Evolutionary conservation across 768 basidiomycete species (phyloP).

Genomic region (Lepiota brunneoincarnata): DNA sequence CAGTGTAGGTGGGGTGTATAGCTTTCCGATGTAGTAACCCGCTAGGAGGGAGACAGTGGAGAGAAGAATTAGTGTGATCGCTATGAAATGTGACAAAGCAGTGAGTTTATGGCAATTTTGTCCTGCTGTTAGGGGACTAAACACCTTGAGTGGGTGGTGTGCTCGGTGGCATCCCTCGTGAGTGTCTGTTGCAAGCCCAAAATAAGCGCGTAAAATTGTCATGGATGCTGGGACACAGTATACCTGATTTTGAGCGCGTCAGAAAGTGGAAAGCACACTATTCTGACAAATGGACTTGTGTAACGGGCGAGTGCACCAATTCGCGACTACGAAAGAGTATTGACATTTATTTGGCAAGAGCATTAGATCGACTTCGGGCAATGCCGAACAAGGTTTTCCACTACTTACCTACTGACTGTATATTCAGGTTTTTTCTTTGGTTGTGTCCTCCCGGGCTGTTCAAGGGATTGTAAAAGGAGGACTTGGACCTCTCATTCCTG

Average conservation of each 20-base stretch:
- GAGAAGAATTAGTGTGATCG: not conserved
- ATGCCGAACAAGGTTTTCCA: slow-evolving; percentile 19
- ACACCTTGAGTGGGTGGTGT: slow-evolving; percentile 6
- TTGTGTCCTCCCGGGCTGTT: not conserved
- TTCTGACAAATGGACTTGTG: too few relatives aligned
- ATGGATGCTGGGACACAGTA: not conserved
- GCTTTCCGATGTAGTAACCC: slow-evolving; percentile 5
- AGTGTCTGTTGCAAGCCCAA: not conserved
- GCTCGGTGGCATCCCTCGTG: not conserved
- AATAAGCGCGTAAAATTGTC: not conserved
- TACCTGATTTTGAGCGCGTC: too few relatives aligned
- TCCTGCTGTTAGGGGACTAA: not conserved
- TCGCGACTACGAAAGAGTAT: too few relatives aligned
- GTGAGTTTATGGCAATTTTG: not conserved
- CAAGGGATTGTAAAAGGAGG: too few relatives aligned
- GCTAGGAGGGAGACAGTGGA: slow-evolving; percentile 1
- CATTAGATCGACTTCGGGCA: slow-evolving; percentile 18
- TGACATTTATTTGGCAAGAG: slow-evolving; percentile 6
- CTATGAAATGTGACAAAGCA: not conserved
- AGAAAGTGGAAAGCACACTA: too few relatives aligned
- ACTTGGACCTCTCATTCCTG: not conserved
- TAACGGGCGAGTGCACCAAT: too few relatives aligned
- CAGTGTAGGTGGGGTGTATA: not conserved
- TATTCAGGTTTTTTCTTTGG: not conserved
- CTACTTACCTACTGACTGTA: not conserved